These are phyloP conservation scores for Cornus controversa DNA, from an alignment of 148 eudicot species.

Conservation along the genomic window DNA sequence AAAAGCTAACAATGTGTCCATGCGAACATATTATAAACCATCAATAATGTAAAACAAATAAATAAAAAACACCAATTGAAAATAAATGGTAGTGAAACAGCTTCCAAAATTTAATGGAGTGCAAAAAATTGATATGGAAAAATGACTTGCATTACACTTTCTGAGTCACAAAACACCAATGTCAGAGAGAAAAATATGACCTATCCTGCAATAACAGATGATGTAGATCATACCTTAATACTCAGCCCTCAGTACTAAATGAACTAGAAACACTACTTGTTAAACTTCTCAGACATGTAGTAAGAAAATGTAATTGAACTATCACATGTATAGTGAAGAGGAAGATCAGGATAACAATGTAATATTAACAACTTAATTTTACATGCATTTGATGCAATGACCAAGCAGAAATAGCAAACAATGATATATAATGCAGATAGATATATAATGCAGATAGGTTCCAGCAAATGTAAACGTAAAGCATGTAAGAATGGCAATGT, in stretches of 20 bases:
- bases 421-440: too few species aligned
- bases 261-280: too few species aligned
- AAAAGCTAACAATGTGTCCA: too few species aligned
- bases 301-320: not conserved
- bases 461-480: too few species aligned
- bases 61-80: too few species aligned
- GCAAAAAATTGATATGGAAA: too few species aligned
- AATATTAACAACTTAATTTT: too few species aligned
- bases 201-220: not conserved
- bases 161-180: not conserved
- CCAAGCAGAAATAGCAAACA: not conserved
- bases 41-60: too few species aligned
- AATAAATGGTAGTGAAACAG: too few species aligned
- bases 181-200: not conserved
- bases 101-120: too few species aligned
- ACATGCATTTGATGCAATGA: not conserved
- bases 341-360: not conserved
- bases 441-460: too few species aligned
- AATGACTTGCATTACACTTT: not conserved
- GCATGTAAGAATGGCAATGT: not conserved
- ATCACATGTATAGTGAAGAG: not conserved
- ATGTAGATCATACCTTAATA: not conserved
- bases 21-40: too few species aligned
- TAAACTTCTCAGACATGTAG: not conserved
- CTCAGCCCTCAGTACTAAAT: not conserved